Percentiles rank a stretch among this genome's conserved stretches.
Conservation (phyloP, 805 yeast species). For the Kockiozyma suomiensis region DNA sequence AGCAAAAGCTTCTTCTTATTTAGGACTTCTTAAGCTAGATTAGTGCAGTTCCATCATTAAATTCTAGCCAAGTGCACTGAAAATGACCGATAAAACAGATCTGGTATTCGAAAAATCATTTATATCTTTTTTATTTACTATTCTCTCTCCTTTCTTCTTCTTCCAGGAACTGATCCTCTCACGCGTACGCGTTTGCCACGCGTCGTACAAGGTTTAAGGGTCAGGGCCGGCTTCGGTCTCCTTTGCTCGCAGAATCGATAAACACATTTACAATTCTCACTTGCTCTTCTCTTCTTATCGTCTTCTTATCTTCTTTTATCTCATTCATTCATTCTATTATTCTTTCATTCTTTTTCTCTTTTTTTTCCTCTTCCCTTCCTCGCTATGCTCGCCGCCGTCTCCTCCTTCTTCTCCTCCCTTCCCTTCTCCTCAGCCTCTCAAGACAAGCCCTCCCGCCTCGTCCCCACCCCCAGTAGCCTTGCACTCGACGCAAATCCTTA, state of each 20-base stretch:
- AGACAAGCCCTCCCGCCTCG: constrained; percentile 5
- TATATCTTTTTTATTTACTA: too few species aligned
- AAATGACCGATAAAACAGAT: too few species aligned
- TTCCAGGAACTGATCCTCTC: too few species aligned
- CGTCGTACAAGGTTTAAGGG: constrained; percentile 1
- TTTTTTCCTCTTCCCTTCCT: not conserved
- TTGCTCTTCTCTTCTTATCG: not conserved
- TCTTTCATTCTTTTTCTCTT: not conserved
- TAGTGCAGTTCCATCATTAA: too few species aligned
- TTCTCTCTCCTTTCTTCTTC: too few species aligned
- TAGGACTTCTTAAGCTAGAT: too few species aligned
- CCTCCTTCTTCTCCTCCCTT: constrained; percentile 13
- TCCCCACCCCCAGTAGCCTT: constrained; percentile 5
- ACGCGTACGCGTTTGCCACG: not conserved
- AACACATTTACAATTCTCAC: not conserved
- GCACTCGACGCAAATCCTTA: constrained; percentile 14
- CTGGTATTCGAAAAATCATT: too few species aligned
- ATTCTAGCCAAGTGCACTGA: too few species aligned
- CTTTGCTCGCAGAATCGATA: not conserved
- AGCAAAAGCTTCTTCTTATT: too few species aligned
- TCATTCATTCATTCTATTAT: too few species aligned
- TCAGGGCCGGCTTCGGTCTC: not conserved
- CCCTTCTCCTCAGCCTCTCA: not conserved
- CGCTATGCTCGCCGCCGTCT: constrained; percentile 2
- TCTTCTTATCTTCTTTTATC: not conserved